Conservation (phyloP, 768 basidiomycete genomes). For the Rhizopogon rudus region DNA sequence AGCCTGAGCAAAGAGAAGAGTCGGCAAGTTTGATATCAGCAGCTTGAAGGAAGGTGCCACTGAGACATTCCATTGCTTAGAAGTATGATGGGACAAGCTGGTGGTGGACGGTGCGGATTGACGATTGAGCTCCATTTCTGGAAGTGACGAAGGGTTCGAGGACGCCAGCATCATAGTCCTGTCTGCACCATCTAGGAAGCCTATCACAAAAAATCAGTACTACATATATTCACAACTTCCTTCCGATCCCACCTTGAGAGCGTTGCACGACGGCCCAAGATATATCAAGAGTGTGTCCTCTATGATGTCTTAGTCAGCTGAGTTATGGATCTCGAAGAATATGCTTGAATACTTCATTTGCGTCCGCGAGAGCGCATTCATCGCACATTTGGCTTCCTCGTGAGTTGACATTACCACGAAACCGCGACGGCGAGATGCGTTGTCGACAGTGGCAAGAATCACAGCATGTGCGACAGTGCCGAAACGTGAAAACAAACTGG, state of each 20-base stretch:
- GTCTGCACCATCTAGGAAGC: constrained; percentile 80
- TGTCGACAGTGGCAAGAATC: constrained; percentile 80
- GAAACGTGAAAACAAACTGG: constrained; percentile 54
- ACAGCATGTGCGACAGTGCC: constrained; percentile 74
- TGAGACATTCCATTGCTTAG: constrained; percentile 28
- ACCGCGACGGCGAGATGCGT: constrained; percentile 76
- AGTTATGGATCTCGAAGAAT: neutral
- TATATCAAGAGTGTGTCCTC: constrained; percentile 73
- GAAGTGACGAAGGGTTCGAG: constrained; percentile 32
- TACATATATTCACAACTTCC: neutral
- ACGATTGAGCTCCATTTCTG: constrained; percentile 20
- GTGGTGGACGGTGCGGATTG: constrained; percentile 15
- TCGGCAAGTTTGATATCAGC: constrained; percentile 62
- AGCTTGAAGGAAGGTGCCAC: constrained; percentile 44
- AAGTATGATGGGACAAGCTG: constrained; percentile 27
- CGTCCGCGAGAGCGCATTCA: constrained; percentile 61
- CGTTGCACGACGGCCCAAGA: constrained; percentile 89
- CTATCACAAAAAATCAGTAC: constrained; percentile 29
- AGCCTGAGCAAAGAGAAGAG: constrained; percentile 59
- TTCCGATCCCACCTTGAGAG: constrained; percentile 53
- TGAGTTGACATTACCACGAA: constrained; percentile 79
- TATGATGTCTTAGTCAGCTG: constrained; percentile 21
- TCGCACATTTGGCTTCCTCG: constrained; percentile 65
- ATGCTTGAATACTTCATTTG: constrained; percentile 53
- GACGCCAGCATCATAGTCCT: constrained; percentile 58